Evolutionary conservation across 176 grass and related monocot genomes (phyloP).

Genomic region (Otatea glauca): DNA sequence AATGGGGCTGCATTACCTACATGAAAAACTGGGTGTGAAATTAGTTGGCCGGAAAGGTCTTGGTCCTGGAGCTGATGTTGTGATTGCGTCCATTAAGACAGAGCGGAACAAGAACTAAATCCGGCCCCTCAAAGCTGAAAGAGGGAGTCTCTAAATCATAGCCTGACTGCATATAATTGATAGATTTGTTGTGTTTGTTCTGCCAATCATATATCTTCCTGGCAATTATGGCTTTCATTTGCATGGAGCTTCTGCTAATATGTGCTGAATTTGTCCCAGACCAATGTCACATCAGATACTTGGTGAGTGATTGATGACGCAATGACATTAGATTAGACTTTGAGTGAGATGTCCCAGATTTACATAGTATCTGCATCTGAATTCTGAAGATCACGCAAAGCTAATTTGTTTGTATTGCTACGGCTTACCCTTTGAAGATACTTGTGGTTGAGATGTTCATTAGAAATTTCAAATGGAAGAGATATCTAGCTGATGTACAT

Average conservation of each 20-base stretch:
- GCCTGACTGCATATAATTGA: slow-evolving; percentile 2
- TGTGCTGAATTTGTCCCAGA: background rate
- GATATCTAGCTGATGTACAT: slow-evolving; percentile 5
- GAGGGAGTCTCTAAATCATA: slow-evolving; percentile 20
- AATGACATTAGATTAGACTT: slow-evolving; percentile 5
- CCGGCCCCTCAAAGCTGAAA: slow-evolving; percentile 57
- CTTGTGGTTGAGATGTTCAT: background rate
- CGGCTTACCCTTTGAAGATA: background rate
- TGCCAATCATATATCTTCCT: background rate
- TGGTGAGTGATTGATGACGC: slow-evolving; percentile 9
- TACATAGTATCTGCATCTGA: background rate
- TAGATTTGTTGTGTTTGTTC: slow-evolving; percentile 3
- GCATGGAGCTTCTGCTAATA: background rate
- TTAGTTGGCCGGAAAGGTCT: slow-evolving; percentile 91
- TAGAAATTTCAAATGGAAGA: background rate
- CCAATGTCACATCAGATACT: background rate
- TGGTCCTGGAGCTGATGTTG: slow-evolving; percentile 77
- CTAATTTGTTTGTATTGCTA: background rate
- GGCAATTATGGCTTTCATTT: background rate
- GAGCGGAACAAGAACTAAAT: slow-evolving; percentile 75
- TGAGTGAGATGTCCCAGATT: slow-evolving; percentile 21
- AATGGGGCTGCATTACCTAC: slow-evolving; percentile 83
- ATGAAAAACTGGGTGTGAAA: slow-evolving; percentile 83
- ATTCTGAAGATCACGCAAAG: background rate
- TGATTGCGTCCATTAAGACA: slow-evolving; percentile 89